Conservation (phyloP, 106 monocot genomes). For the Agapanthus africanus region DNA sequence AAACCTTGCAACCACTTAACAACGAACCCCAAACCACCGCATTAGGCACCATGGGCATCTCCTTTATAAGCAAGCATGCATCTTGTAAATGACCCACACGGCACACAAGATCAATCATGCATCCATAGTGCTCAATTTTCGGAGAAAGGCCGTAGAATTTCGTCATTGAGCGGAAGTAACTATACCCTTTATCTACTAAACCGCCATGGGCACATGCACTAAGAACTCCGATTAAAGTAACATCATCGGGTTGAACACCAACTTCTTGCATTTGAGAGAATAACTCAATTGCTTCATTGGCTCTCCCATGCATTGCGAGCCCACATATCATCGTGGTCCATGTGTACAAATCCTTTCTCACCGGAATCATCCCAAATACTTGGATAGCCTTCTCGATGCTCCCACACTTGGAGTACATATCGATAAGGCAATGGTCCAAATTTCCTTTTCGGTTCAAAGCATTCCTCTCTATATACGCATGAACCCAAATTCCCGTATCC, state of each 20-base stretch:
- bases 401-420: constrained; percentile 77
- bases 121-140: constrained; percentile 75
- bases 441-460: constrained; percentile 34
- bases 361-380: constrained; percentile 50
- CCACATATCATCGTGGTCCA: constrained; percentile 79
- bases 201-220: constrained; percentile 64
- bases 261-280: constrained; percentile 47
- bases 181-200: constrained; percentile 51
- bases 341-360: constrained; percentile 37
- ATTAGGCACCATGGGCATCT: constrained; percentile 25
- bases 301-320: constrained; percentile 61
- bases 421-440: constrained; percentile 46
- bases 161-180: constrained; percentile 45
- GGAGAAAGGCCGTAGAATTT: constrained; percentile 34
- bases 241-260: constrained; percentile 27
- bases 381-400: constrained; percentile 38
- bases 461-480: constrained; percentile 22
- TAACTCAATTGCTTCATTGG: constrained; percentile 39
- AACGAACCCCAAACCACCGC: constrained; percentile 20
- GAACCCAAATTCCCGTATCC: constrained; percentile 37
- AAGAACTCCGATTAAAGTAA: constrained; percentile 62
- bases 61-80: constrained; percentile 16
- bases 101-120: constrained; percentile 27
- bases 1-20: constrained; percentile 18
- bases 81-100: constrained; percentile 18